A percentile compares a stretch with the other conserved stretches of the same genome.
Conservation (phyloP, 2,329 filamentous ascomycete genomes). For the Emericellopsis cladophorae region DNA sequence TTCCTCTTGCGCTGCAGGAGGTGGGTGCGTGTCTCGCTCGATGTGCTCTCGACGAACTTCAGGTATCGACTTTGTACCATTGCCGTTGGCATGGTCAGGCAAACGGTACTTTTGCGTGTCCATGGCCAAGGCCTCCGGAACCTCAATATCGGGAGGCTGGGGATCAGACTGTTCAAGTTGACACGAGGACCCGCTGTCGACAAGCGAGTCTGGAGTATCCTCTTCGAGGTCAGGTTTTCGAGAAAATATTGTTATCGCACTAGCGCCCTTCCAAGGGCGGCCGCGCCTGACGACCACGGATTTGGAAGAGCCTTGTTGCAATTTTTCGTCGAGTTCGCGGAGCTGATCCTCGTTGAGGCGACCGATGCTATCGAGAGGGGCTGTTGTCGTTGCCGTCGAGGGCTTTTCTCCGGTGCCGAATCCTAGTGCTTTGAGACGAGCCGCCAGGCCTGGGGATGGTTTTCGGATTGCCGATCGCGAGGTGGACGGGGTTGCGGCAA, state of each 20-base stretch:
- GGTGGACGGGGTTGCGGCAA: constrained; percentile 9
- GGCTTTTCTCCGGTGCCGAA: constrained; percentile 35
- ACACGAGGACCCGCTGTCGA: background rate
- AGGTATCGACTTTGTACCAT: constrained; percentile 51
- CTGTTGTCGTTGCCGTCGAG: constrained; percentile 9
- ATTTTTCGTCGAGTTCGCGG: constrained; percentile 54
- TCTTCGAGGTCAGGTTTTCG: constrained; percentile 7
- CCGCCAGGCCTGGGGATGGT: constrained; percentile 51
- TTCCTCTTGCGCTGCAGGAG: constrained; percentile 9
- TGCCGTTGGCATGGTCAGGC: constrained; percentile 56
- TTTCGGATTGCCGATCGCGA: constrained; percentile 31
- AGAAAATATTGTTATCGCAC: constrained; percentile 31
- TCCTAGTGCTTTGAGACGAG: constrained; percentile 51
- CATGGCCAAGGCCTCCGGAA: constrained; percentile 41
- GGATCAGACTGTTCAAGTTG: background rate
- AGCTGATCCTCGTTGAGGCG: constrained; percentile 60
- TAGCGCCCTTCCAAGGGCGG: constrained; percentile 59
- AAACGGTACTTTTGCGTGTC: constrained; percentile 65
- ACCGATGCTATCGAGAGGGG: constrained; percentile 39
- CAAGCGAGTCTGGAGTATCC: background rate
- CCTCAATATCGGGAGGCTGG: constrained; percentile 39
- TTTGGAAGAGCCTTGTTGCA: constrained; percentile 40
- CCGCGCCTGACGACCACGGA: constrained; percentile 50
- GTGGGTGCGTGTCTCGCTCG: constrained; percentile 31
- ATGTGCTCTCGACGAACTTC: constrained; percentile 46